These are phyloP conservation scores for Raphanus hybrid DNA, from an alignment of 441 rosid genomes.

Conservation along the genomic window DNA sequence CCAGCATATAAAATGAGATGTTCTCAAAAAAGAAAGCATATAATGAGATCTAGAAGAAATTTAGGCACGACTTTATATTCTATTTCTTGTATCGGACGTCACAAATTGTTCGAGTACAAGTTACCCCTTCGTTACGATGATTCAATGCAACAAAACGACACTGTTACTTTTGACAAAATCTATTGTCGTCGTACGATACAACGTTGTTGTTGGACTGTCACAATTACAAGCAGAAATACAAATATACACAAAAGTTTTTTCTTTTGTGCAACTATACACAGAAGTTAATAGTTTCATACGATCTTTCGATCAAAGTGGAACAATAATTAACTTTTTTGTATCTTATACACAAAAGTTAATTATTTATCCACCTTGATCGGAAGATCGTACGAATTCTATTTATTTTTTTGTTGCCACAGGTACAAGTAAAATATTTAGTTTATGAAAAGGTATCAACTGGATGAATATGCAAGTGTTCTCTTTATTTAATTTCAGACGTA, in stretches of 20 bases:
- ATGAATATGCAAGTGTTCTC: neutral
- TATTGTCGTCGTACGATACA: too few species aligned
- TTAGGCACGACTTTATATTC: neutral
- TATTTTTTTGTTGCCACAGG: neutral
- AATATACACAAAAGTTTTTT: neutral
- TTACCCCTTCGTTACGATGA: neutral
- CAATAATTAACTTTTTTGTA: too few species aligned
- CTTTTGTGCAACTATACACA: too few species aligned
- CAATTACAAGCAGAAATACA: conserved; percentile 11
- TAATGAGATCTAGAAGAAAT: neutral
- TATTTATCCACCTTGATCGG: neutral
- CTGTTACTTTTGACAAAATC: too few species aligned
- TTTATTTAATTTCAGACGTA: neutral
- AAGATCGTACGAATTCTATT: neutral
- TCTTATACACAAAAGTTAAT: neutral
- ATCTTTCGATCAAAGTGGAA: too few species aligned
- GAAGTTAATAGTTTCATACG: too few species aligned
- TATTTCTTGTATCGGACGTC: conserved; percentile 25
- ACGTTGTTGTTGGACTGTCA: conserved; percentile 12
- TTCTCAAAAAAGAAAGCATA: too few species aligned
- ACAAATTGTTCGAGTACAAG: conserved; percentile 20
- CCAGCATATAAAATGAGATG: too few species aligned
- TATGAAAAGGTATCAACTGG: conserved; percentile 13
- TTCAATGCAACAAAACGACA: neutral
- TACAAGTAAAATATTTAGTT: neutral